Evolutionary conservation across 441 rosid species (phyloP), one percentile per base, ranked within the genome.

Genomic region (Eruca vesicaria): DNA sequence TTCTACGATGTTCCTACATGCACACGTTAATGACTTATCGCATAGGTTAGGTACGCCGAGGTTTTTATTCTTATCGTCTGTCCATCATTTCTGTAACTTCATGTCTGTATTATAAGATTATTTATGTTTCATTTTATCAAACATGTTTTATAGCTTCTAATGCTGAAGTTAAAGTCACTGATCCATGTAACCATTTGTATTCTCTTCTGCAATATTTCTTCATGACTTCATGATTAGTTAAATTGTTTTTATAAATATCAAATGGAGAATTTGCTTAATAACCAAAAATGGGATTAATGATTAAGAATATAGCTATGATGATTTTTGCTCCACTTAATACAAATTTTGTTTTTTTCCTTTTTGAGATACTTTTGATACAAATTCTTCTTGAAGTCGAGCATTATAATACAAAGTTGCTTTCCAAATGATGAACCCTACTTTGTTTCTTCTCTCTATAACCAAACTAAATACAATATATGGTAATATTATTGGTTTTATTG

Each of bases 361-460:
- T n/a, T n/a, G n/a, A n/a, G n/a, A n/a, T n/a, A n/a, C 21, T 16
- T 38, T 63, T 55, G 60, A 76, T 69, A 69, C 71, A 69, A 32
- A 63, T 57, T 28, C 66, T 69, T 55, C 60, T 63, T n/a, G 15
- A 43, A 62, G 69, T 29, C 41, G 11, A 76, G 66, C 50, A 75
- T 65, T 55, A 69, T 58, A 63, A 70, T 69, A 63, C 66, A 53
- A 38, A 61, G 58, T 38, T 52, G 33, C 63, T 68, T 36, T 75
- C 35, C 23, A 75, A 62, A 53, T 62, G 50, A 68, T 53, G 64
- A 75, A 55, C 50, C 57, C 69, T 68, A 50, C 58, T 3, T 69
- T 65, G 33, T 45, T 9, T 31, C n/a, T 62, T 21, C 18, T 15
- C 72, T 58, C 73, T 77, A 61, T 78, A 72, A 52, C 66, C 70